Evolutionary conservation across 305 asterid genomes (phyloP).

Genomic region (Solanum hybrid): DNA sequence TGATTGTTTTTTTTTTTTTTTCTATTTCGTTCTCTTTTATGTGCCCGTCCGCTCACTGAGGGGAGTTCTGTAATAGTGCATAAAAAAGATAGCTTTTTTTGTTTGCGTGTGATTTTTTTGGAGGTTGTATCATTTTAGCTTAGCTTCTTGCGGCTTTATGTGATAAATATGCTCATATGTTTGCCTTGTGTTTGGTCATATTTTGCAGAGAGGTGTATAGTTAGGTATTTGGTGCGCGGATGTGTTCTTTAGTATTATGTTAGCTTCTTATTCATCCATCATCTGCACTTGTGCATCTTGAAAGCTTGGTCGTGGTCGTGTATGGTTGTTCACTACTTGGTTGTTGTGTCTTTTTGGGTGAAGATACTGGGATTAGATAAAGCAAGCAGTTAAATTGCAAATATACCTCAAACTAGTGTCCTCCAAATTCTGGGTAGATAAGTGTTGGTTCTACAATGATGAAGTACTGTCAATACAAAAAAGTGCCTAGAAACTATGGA

Average conservation of each 20-base stretch:
- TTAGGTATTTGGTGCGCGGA: not conserved
- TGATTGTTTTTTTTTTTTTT: conserved; percentile 12
- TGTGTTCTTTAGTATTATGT: not conserved
- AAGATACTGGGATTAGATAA: not conserved
- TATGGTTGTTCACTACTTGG: not conserved
- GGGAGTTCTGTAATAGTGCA: not conserved
- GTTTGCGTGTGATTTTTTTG: not conserved
- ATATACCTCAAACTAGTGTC: not conserved
- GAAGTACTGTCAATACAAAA: not conserved
- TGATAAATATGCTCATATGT: not conserved
- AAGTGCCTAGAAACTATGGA: not conserved
- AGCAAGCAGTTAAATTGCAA: not conserved
- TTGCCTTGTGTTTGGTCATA: not conserved
- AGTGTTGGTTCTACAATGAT: not conserved
- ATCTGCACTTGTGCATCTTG: not conserved
- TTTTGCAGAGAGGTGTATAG: not conserved
- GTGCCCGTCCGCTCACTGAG: not conserved
- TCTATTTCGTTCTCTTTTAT: not conserved
- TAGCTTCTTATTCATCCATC: not conserved
- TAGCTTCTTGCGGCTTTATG: not conserved
- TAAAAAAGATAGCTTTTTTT: not conserved
- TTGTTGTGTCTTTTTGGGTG: not conserved
- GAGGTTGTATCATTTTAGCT: not conserved
- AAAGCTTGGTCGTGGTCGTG: not conserved
- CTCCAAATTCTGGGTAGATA: not conserved